Evolutionary conservation across 306 rosid species (phyloP).

Genomic region (Potentilla sterilis): DNA sequence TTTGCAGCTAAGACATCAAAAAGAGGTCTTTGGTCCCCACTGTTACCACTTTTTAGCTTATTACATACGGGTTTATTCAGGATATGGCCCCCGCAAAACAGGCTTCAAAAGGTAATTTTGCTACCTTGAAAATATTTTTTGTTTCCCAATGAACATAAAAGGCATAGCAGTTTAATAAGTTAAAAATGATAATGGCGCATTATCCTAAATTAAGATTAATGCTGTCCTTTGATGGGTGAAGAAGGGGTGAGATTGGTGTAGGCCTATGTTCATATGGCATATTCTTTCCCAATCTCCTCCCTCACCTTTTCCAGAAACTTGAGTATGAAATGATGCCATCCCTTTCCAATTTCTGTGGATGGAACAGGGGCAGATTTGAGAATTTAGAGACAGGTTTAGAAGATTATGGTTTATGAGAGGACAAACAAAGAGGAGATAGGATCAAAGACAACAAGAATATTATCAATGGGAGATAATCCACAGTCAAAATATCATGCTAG

Average conservation of each 20-base stretch:
- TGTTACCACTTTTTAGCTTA: conserved; percentile 68
- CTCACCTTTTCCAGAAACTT: background rate
- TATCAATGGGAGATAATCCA: background rate
- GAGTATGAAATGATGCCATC: background rate
- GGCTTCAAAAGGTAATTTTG: conserved; percentile 73
- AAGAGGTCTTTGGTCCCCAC: conserved; percentile 57
- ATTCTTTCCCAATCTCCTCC: background rate
- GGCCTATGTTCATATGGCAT: background rate
- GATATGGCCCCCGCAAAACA: conserved; percentile 63
- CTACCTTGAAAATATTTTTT: conserved; percentile 4
- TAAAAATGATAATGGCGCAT: background rate
- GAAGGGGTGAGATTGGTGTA: background rate
- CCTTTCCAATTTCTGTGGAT: background rate
- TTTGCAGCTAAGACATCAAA: conserved; percentile 76
- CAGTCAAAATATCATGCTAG: background rate
- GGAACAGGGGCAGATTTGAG: background rate
- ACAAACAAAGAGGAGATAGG: background rate
- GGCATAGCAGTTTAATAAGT: background rate
- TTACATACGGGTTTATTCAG: conserved; percentile 75
- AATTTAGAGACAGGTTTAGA: conserved; percentile 1
- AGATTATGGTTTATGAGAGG: background rate
- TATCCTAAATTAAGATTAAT: background rate
- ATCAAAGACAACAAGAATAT: background rate
- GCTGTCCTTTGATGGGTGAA: background rate
- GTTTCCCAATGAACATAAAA: background rate